These are phyloP conservation scores for Diaporthe capsici DNA, from an alignment of 2,329 filamentous ascomycete genomes.

Conservation along the genomic window DNA sequence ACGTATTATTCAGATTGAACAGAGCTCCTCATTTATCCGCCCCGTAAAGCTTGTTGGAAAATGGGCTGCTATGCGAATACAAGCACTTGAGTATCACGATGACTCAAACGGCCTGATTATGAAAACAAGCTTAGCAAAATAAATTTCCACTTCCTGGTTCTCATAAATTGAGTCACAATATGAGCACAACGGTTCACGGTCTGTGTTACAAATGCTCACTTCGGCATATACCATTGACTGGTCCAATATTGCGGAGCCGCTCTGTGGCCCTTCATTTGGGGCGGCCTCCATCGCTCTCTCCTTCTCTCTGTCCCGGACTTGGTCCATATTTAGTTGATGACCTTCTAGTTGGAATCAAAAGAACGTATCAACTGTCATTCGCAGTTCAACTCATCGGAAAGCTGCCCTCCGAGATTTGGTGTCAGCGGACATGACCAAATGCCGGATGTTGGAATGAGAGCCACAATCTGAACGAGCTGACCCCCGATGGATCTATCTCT, in stretches of 20 bases:
- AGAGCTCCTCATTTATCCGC: neutral
- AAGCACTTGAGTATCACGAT: no score
- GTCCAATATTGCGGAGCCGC: neutral
- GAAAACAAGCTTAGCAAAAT: no score
- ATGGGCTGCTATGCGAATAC: neutral
- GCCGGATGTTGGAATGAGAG: neutral
- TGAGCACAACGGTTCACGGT: neutral
- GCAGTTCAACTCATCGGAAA: neutral
- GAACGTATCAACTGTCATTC: neutral
- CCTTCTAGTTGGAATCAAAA: rapidly evolving
- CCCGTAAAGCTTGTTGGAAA: no score
- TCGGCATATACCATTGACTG: neutral
- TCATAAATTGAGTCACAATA: no score
- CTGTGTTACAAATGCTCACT: neutral
- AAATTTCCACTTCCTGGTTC: no score
- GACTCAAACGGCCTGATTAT: no score
- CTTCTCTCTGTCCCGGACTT: neutral
- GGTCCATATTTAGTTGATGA: neutral
- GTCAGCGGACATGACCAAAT: neutral
- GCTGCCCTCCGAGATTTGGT: neutral
- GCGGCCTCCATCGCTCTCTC: neutral
- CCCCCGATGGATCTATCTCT: neutral
- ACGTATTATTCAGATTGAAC: neutral
- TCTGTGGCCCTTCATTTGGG: neutral
- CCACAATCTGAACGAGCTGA: neutral